Evolutionary conservation across 2,329 filamentous ascomycete genomes (phyloP).

Genomic region (Apiospora hydei): DNA sequence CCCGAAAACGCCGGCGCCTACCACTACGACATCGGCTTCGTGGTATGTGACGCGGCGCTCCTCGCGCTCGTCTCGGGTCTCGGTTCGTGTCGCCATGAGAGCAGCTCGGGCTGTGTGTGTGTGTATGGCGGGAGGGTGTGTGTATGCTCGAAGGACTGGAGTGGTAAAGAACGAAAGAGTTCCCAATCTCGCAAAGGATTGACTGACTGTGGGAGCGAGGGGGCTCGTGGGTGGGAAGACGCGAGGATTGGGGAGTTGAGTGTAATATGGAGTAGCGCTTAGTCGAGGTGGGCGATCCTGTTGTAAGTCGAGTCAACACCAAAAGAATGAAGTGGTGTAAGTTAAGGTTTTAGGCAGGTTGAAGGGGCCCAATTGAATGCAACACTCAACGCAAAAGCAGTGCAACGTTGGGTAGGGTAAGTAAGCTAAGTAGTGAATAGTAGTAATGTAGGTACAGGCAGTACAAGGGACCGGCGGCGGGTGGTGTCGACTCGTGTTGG

Average conservation of each 20-base stretch:
- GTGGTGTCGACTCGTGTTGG: neutral
- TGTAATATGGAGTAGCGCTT: neutral
- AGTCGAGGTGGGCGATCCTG: neutral
- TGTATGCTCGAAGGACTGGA: neutral
- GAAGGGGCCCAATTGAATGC: neutral
- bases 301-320: neutral
- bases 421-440: neutral
- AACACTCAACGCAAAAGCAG: neutral
- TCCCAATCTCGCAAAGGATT: neutral
- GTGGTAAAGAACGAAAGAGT: neutral
- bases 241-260: neutral
- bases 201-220: neutral
- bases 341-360: slow-evolving; percentile 19
- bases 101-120: slow-evolving; percentile 5
- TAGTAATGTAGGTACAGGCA: no score
- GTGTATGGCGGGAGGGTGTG: neutral
- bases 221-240: neutral
- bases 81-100: slow-evolving; percentile 24
- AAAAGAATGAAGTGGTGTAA: neutral
- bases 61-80: slow-evolving; percentile 48
- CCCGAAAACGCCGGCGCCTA: slow-evolving; percentile 90
- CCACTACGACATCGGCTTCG: slow-evolving; percentile 84
- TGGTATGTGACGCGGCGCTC: slow-evolving; percentile 62
- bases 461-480: no score
- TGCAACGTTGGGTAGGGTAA: no score